Percentiles rank a stretch among this genome's conserved stretches.
Conservation (phyloP, 257 asterid genomes). For the Salvia hispanica region DNA sequence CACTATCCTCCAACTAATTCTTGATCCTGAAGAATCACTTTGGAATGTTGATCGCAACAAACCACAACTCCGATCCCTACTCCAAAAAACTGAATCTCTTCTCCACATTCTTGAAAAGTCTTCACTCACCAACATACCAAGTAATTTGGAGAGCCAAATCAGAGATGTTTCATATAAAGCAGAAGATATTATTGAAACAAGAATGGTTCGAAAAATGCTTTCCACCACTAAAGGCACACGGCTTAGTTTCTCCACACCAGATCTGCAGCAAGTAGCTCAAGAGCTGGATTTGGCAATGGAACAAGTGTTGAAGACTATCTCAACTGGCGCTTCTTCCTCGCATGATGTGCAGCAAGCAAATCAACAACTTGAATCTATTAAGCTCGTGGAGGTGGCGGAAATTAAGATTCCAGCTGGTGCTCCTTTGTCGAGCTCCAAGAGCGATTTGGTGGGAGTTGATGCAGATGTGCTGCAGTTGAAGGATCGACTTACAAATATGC, state of each 20-base stretch:
- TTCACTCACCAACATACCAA: background rate
- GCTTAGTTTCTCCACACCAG: too few relatives aligned
- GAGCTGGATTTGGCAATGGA: constrained; percentile 3
- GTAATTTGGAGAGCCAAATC: too few relatives aligned
- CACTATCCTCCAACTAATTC: constrained; percentile 8
- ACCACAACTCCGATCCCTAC: constrained; percentile 7
- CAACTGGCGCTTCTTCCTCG: background rate
- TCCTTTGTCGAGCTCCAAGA: too few relatives aligned
- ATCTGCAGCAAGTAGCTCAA: background rate
- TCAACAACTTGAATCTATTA: too few relatives aligned
- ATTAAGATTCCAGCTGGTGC: too few relatives aligned
- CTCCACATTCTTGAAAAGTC: background rate
- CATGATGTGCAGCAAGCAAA: background rate
- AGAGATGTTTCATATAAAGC: constrained; percentile 20
- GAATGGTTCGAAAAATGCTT: too few relatives aligned
- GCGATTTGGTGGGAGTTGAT: constrained; percentile 13
- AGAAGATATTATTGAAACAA: constrained; percentile 16
- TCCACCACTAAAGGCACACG: too few relatives aligned
- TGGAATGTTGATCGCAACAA: background rate
- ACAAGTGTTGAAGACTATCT: background rate
- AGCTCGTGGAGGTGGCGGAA: too few relatives aligned
- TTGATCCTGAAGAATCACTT: background rate
- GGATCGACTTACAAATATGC: constrained; percentile 3
- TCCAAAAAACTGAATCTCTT: background rate
- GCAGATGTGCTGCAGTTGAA: constrained; percentile 2